Evolutionary conservation across 768 basidiomycete species (phyloP).

Genomic region (Kwoniella mangroviensis): DNA sequence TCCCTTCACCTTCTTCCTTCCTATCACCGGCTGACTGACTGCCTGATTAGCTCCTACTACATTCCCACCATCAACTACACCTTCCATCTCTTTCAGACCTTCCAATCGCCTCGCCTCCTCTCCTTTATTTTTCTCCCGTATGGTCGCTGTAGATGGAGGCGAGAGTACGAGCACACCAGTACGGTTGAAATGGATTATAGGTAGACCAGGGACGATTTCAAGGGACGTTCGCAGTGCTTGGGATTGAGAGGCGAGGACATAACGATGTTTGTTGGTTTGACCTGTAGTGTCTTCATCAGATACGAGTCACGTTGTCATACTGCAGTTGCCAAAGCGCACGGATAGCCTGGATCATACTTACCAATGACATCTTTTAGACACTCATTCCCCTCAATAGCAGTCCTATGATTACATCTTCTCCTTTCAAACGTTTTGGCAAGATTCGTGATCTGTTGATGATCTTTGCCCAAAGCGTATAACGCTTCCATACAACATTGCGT

Average conservation of each 20-base stretch:
- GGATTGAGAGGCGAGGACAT: conserved; percentile 85
- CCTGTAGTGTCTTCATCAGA: conserved; percentile 32
- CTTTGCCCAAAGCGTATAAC: conserved; percentile 80
- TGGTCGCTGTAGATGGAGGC: conserved; percentile 79
- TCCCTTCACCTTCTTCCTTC: conserved; percentile 71
- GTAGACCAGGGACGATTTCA: conserved; percentile 78
- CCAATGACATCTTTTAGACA: conserved; percentile 83
- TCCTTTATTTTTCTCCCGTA: conserved; percentile 70
- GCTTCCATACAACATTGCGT: conserved; percentile 97
- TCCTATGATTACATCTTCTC: conserved; percentile 90
- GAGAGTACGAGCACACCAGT: conserved; percentile 86
- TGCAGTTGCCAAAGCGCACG: no score
- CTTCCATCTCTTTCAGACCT: conserved; percentile 27
- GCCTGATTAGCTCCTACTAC: conserved; percentile 27
- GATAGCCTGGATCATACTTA: conserved; percentile 56
- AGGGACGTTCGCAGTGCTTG: conserved; percentile 71
- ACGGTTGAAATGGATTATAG: conserved; percentile 87
- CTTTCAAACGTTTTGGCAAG: conserved; percentile 92
- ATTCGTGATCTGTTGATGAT: conserved; percentile 76
- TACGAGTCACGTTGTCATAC: no score
- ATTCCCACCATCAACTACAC: conserved; percentile 37
- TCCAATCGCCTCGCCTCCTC: conserved; percentile 64
- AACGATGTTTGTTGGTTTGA: conserved; percentile 82
- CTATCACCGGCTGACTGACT: conserved; percentile 7
- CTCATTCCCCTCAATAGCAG: conserved; percentile 78